phyloP scores from a whole-genome alignment of 495 filamentous ascomycete species.

The Pseudotulostoma volvatum region DNA sequence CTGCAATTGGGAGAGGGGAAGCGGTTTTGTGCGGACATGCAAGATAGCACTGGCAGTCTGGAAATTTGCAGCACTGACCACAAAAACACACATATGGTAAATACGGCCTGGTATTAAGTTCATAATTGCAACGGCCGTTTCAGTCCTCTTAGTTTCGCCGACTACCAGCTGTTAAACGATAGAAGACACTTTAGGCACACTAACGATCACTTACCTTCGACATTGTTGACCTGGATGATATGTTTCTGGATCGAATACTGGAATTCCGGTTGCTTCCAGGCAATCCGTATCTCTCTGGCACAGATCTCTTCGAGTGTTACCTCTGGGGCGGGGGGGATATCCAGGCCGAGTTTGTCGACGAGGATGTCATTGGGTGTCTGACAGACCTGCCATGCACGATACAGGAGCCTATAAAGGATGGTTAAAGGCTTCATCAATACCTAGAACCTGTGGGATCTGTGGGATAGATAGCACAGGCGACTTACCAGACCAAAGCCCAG shows the following conservation, averaged over 20 bases:
- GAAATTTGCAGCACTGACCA: constrained; percentile 76
- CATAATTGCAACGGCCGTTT: constrained; percentile 78
- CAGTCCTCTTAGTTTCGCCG: constrained; percentile 67
- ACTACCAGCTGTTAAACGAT: constrained; percentile 37
- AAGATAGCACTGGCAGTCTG: constrained; percentile 76
- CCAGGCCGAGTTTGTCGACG: constrained; percentile 77
- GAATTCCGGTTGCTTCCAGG: constrained; percentile 70
- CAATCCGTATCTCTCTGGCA: constrained; percentile 71
- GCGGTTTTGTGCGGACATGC: constrained; percentile 53
- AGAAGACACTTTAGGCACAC: too few relatives aligned
- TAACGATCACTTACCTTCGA: constrained; percentile 62
- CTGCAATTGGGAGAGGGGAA: constrained; percentile 35
- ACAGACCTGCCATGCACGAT: constrained; percentile 69
- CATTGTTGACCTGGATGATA: constrained; percentile 82
- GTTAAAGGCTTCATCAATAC: background rate
- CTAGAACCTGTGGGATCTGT: background rate
- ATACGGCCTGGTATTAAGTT: constrained; percentile 72
- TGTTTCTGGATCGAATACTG: constrained; percentile 70
- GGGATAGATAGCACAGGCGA: background rate
- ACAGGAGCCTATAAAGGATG: constrained; percentile 39
- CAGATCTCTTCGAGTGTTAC: constrained; percentile 86
- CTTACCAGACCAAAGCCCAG: constrained; percentile 36
- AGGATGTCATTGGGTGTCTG: constrained; percentile 81
- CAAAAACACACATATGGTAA: constrained; percentile 84
- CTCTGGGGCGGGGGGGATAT: constrained; percentile 77